Percentiles rank a stretch among this genome's conserved stretches.
Evolutionary conservation across 371 early-diverging fungal species (phyloP).

Genomic region (Mortierella polycephala): DNA sequence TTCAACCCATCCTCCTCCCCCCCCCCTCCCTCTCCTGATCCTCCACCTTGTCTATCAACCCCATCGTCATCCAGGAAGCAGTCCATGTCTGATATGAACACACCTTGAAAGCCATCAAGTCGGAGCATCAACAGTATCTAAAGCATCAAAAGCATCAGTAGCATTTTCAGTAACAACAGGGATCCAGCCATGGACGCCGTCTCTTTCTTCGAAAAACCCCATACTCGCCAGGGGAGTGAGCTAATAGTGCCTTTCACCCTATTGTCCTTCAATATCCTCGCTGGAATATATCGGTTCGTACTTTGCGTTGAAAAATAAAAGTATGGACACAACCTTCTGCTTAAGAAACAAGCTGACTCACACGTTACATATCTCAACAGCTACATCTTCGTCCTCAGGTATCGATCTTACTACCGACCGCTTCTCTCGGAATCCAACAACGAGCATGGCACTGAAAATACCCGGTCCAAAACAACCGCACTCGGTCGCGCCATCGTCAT

Average conservation of each 20-base stretch:
- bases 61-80: not conserved
- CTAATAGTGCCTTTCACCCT: conserved; percentile 37
- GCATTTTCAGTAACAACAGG: not conserved
- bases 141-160: not conserved
- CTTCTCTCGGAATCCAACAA: conserved; percentile 20
- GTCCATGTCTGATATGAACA: too few species aligned
- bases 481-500: conserved; percentile 21
- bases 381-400: conserved; percentile 41
- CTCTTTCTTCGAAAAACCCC: not conserved
- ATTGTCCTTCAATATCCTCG: conserved; percentile 29
- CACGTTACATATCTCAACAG: not conserved
- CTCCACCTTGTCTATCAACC: conserved; percentile 1
- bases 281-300: conserved; percentile 37
- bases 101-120: too few species aligned
- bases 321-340: too few species aligned
- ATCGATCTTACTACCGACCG: conserved; percentile 34
- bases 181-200: not conserved
- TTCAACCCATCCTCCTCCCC: not conserved
- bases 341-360: too few species aligned
- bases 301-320: not conserved
- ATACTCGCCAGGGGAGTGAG: conserved; percentile 16
- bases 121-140: not conserved
- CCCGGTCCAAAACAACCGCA: not conserved
- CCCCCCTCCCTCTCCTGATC: not conserved
- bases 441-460: conserved; percentile 11